phyloP scores from a whole-genome alignment of 306 rosid species.

The Cucumis melo region DNA sequence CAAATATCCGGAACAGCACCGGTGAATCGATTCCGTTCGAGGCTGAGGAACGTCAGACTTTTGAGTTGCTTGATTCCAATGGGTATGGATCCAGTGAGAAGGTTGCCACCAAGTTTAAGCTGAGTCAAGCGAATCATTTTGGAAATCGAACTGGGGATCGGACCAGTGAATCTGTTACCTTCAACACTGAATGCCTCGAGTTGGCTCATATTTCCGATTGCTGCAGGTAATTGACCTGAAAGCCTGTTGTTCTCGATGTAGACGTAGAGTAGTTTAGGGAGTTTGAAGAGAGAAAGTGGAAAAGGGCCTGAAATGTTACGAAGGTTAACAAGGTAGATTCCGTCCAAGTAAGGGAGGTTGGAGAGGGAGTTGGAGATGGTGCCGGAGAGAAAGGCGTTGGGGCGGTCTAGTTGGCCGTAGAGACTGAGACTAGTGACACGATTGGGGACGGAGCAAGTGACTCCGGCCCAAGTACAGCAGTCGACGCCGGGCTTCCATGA shows the following conservation, averaged over 20 bases:
- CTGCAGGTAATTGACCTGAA: slow-evolving; percentile 48
- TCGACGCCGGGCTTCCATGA: slow-evolving; percentile 50
- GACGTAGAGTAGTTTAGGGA: slow-evolving; percentile 28
- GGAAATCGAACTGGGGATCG: slow-evolving; percentile 54
- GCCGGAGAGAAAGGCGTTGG: slow-evolving; percentile 33
- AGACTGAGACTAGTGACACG: slow-evolving; percentile 35
- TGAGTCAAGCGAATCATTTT: slow-evolving; percentile 38
- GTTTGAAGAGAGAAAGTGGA: slow-evolving; percentile 22
- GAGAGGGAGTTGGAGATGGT: slow-evolving; percentile 47
- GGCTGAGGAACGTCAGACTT: slow-evolving; percentile 23
- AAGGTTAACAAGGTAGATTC: slow-evolving; percentile 43
- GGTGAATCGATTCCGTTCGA: slow-evolving; percentile 35
- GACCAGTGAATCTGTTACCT: slow-evolving; percentile 50
- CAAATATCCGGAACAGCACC: slow-evolving; percentile 60
- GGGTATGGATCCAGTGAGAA: slow-evolving; percentile 39
- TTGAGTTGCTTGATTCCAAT: slow-evolving; percentile 22
- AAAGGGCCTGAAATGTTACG: slow-evolving; percentile 48
- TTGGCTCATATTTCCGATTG: slow-evolving; percentile 27
- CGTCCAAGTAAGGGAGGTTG: slow-evolving; percentile 32
- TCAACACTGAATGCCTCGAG: slow-evolving; percentile 19
- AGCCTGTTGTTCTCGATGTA: slow-evolving; percentile 55
- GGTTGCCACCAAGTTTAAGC: slow-evolving; percentile 61
- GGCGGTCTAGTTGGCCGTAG: slow-evolving; percentile 20
- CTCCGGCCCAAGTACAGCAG: slow-evolving; percentile 67
- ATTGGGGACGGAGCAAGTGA: slow-evolving; percentile 19